Evolutionary conservation across 768 basidiomycete genomes (phyloP).

Genomic region (Agaricus subrufescens): DNA sequence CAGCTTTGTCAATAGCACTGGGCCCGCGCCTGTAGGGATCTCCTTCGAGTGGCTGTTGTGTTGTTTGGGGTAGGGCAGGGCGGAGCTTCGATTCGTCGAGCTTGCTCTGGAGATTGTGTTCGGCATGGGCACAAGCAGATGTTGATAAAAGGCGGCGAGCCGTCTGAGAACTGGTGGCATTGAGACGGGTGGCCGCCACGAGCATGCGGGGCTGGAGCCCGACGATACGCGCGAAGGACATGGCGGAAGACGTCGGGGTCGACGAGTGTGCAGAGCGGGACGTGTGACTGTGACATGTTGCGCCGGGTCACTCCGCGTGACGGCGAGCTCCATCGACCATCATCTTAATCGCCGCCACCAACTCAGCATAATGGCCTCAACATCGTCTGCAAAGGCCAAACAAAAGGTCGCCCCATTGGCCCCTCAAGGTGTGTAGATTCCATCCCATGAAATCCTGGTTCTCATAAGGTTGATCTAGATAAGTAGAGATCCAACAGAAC

Average conservation of each 20-base stretch:
- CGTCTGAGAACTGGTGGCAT: slow-evolving; percentile 31
- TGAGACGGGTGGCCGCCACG: slow-evolving; percentile 22
- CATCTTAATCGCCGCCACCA: background rate
- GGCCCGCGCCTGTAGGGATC: slow-evolving; percentile 77
- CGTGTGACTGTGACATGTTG: slow-evolving; percentile 29
- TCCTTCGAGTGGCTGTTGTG: slow-evolving; percentile 42
- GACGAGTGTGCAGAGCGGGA: slow-evolving; percentile 28
- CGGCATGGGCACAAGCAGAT: slow-evolving; percentile 31
- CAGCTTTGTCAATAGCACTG: slow-evolving; percentile 92
- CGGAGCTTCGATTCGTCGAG: slow-evolving; percentile 24
- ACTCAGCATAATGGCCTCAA: slow-evolving; percentile 37
- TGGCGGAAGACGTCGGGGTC: slow-evolving; percentile 34
- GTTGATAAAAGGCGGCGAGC: slow-evolving; percentile 51
- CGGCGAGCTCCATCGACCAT: slow-evolving; percentile 25
- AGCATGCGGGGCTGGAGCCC: slow-evolving; percentile 48
- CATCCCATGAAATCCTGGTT: slow-evolving; percentile 11
- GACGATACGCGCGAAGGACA: slow-evolving; percentile 54
- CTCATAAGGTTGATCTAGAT: slow-evolving; percentile 41
- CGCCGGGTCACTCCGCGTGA: slow-evolving; percentile 42
- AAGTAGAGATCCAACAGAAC: slow-evolving; percentile 74
- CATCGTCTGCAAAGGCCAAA: slow-evolving; percentile 47
- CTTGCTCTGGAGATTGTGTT: slow-evolving; percentile 34
- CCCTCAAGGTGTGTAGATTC: slow-evolving; percentile 60
- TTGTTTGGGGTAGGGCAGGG: slow-evolving; percentile 19
- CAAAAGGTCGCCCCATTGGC: slow-evolving; percentile 53